Evolutionary conservation across 73 alveolate genomes (phyloP).

Genomic region (Paramecium primaurelia): DNA sequence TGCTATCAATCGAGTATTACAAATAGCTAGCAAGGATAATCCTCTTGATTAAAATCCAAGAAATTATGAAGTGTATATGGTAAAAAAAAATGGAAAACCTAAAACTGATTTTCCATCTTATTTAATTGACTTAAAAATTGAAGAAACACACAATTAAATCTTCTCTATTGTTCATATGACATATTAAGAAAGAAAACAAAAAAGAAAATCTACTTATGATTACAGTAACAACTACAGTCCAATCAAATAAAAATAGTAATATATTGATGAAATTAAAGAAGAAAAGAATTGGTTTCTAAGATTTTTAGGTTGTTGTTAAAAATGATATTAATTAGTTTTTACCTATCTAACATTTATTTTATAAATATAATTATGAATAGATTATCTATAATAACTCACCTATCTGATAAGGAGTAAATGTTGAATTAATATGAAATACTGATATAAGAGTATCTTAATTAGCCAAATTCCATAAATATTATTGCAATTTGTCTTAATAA

Average conservation of each 20-base stretch:
- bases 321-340: background rate
- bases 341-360: background rate
- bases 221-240: background rate
- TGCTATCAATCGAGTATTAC: background rate
- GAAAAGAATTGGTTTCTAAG: background rate
- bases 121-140: background rate
- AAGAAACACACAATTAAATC: background rate
- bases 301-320: background rate
- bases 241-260: background rate
- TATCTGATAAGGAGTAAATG: background rate
- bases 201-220: slow-evolving; percentile 4
- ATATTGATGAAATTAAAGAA: background rate
- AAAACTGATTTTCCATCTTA: background rate
- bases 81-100: slow-evolving; percentile 37
- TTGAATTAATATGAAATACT: background rate
- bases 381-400: background rate
- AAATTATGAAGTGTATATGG: slow-evolving; percentile 25
- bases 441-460: background rate
- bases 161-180: slow-evolving; percentile 17
- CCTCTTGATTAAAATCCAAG: slow-evolving; percentile 9
- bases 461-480: background rate
- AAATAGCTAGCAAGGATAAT: background rate
- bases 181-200: background rate
- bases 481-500: background rate
- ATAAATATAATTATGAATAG: background rate